A percentile compares a stretch with the other conserved stretches of the same genome.
Evolutionary conservation across 2,329 filamentous ascomycete species (phyloP).

Genomic region (Anthostomella pinea): DNA sequence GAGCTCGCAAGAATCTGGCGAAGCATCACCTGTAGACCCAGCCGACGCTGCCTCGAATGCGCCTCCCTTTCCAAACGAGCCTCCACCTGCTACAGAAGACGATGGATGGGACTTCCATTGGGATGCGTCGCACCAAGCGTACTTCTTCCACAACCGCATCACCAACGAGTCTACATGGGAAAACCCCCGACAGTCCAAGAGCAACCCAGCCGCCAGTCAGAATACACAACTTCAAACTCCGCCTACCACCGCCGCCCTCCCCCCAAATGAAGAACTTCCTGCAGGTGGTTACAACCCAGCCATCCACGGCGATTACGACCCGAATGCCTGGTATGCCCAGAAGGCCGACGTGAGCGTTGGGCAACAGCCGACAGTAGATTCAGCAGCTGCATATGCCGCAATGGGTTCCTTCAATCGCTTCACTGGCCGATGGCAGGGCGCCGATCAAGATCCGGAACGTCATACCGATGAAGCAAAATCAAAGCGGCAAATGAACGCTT

Average conservation of each 20-base stretch:
- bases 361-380: conserved; percentile 31
- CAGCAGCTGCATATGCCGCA: conserved; percentile 55
- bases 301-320: conserved; percentile 95
- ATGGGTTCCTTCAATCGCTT: conserved; percentile 86
- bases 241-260: conserved; percentile 26
- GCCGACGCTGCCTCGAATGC: conserved; percentile 20
- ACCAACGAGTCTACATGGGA: conserved; percentile 78
- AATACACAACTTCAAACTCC: conserved; percentile 25
- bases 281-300: conserved; percentile 88
- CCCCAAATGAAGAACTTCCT: conserved; percentile 38
- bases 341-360: conserved; percentile 38
- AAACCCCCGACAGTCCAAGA: conserved; percentile 70
- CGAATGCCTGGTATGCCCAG: conserved; percentile 89
- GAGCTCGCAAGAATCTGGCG: conserved; percentile 19
- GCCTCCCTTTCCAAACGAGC: conserved; percentile 38
- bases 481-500: conserved; percentile 84
- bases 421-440: conserved; percentile 77
- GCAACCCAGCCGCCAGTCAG: conserved; percentile 25
- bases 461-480: conserved; percentile 88
- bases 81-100: conserved; percentile 49
- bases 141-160: conserved; percentile 83
- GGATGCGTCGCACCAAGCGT: conserved; percentile 66
- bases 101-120: conserved; percentile 81
- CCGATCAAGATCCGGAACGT: conserved; percentile 65
- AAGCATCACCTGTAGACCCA: conserved; percentile 15